Evolutionary conservation across 805 yeast species (phyloP), one percentile per base, ranked within the genome.

Genomic region (Wickerhamomyces hampshirensis): DNA sequence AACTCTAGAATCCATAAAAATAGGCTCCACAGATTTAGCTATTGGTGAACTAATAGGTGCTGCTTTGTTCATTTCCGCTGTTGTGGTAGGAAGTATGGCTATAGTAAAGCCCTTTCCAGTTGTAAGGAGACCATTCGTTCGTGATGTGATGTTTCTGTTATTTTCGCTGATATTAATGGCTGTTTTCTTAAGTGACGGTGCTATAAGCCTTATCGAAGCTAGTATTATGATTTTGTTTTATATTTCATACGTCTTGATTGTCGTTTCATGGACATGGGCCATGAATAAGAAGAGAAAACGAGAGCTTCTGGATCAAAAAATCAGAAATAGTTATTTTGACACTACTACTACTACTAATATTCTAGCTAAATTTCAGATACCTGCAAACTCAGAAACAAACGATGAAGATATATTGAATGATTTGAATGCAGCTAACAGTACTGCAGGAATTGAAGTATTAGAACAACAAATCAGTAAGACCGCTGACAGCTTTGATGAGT

Each of bases 11-110:
- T 94, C 97, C 4, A 75, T 93, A 76, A 70, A 71, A 26, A 62
- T 76, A 1, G 81, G 76, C 11, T 75, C 85, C 2, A 76, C 82
- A 1, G 73, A 85, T 4, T 65, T 91, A 55, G 97, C 98, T 0
- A 62, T 89, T 8, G 93, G 96, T 3, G 97, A 89, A 57, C 63
- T 91, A n/a, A 62, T 87, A 28, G 98, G 98, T 4, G 94, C 97
- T 2, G 86, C 95, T 0, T 71, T 84, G 33, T 88, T 91, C 54
- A 76, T 89, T 16, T 71, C 85, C 2, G 77, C 91, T 1, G 82
- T 86, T n/a, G 87, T 91, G 1, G 71, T 85, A 10, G 98, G 98
- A 0, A 57, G 76, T 1, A 84, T 91, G 74, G 80, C 86, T 0
- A 59, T 88, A 1, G 64, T 79, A 2, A 67, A 73, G 24, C 93